Base-by-base conservation (phyloP, 2,329 filamentous ascomycete species). In the Fusarium beomiforme region DNA sequence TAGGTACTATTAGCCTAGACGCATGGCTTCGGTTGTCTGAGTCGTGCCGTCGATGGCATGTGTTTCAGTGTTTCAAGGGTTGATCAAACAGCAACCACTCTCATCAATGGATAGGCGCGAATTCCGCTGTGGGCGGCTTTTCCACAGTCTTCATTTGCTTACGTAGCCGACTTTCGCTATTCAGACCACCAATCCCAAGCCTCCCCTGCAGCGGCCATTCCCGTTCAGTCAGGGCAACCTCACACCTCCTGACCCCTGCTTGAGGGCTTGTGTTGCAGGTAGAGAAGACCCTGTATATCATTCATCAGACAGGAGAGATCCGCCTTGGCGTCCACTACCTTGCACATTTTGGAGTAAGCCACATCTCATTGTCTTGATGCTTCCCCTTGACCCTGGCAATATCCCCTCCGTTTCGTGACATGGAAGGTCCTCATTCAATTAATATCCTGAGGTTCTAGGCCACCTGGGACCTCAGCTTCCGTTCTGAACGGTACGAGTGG, bases 191-290 rank as follows among this genome's bases (percentile, higher is more conserved):
- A 71, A 44, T 47, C 24, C 44, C 29, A 56, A 39, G 29, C 29
- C 31, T 54, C 59, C 44, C 55, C 49, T 46, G 19, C 16, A 44
- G 33, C 54, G 60, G 55, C 69, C 72, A 72, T 58, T 69, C 60
- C 65, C 61, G 57, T 70, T 66, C 51, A 50, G 56, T 59, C 29
- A 67, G 41, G 31, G 60, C 46, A n/a, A n/a, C 57, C 31, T 68
- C 44, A 21, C 47, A 61, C 33, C 71, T 67, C 69, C 71, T 73
- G 14, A 54, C 71, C 73, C 73, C 71, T 76, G 71, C 71, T 64
- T 71, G 44, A 49, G 51, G 58, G 63, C 54, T 60, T 67, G 55
- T 47, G 42, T 47, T 51, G 44, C 26, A 58, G 64, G 67, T 60
- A 61, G 69, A 39, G 39, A 65, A 62, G 73, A 75, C 71, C 73